phyloP scores from a whole-genome alignment of 805 yeast species.

The Ogataea zsoltii region DNA sequence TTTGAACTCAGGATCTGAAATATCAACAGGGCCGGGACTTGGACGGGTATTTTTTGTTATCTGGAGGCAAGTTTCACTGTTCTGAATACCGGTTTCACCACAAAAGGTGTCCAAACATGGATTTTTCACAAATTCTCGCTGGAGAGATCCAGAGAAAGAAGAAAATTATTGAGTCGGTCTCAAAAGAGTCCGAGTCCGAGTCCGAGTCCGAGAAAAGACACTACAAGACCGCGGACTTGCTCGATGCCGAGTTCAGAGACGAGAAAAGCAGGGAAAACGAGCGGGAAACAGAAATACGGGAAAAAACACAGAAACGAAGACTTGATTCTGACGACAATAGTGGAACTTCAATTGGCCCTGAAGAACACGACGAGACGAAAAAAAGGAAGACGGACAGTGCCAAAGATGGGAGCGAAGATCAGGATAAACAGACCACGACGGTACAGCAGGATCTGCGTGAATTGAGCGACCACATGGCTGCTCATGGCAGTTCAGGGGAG shows the following conservation, averaged over 20 bases:
- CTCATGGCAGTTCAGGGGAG: too few species aligned
- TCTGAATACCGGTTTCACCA: too few species aligned
- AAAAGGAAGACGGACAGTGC: neutral
- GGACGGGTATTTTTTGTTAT: too few species aligned
- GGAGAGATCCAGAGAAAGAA: slow-evolving; percentile 51
- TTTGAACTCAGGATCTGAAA: neutral
- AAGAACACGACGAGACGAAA: neutral
- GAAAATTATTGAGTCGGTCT: slow-evolving; percentile 19
- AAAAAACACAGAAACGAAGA: too few species aligned
- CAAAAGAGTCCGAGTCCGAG: neutral
- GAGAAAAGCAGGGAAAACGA: neutral
- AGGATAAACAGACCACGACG: neutral
- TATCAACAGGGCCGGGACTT: too few species aligned
- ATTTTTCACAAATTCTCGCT: slow-evolving; percentile 45
- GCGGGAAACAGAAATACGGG: too few species aligned
- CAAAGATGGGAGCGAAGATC: too few species aligned
- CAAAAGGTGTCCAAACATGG: too few species aligned
- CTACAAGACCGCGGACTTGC: slow-evolving; percentile 14
- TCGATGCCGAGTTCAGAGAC: slow-evolving; percentile 11
- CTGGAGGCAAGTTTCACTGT: too few species aligned
- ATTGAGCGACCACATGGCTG: too few species aligned
- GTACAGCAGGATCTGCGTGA: slow-evolving; percentile 14
- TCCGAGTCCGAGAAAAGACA: slow-evolving; percentile 3
- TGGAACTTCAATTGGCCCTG: too few species aligned
- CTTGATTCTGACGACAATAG: too few species aligned